Conservation (phyloP, 2,329 filamentous ascomycete species). For the Aureobasidium melanogenum region DNA sequence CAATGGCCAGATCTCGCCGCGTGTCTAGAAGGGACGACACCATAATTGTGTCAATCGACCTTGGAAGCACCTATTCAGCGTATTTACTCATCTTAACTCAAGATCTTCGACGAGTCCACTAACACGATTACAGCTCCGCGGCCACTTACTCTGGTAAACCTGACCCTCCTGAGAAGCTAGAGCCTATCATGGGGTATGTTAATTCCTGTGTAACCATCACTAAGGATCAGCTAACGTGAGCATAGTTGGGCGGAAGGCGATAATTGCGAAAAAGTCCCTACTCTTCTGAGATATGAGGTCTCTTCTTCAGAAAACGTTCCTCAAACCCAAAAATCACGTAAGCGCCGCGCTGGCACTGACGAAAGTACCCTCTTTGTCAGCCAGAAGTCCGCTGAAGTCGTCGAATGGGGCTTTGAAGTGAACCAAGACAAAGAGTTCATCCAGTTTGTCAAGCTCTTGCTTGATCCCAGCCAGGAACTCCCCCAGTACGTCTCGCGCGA, state of each 20-base stretch:
- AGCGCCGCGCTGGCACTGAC: constrained; percentile 12
- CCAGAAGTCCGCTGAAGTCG: constrained; percentile 17
- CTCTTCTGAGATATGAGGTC: constrained; percentile 56
- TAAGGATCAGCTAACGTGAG: not conserved
- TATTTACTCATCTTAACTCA: not conserved
- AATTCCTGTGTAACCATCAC: not conserved
- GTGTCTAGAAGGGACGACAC: not conserved
- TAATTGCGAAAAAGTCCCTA: constrained; percentile 77
- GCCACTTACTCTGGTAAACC: constrained; percentile 52
- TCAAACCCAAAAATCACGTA: constrained; percentile 47
- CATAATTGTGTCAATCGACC: constrained; percentile 25
- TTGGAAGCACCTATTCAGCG: constrained; percentile 65
- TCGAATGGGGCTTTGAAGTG: constrained; percentile 64
- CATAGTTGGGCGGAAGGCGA: constrained; percentile 48
- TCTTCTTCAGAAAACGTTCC: constrained; percentile 56
- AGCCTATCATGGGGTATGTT: constrained; percentile 29
- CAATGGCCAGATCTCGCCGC: not conserved
- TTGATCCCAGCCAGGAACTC: constrained; percentile 70
- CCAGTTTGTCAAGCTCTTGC: constrained; percentile 76
- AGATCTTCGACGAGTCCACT: not conserved
- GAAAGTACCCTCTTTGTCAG: not conserved
- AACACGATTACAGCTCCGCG: constrained; percentile 45
- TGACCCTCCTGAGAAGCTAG: constrained; percentile 41
- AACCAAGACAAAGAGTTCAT: constrained; percentile 34
- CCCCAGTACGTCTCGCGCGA: constrained; percentile 72